Conservation (phyloP, 495 filamentous ascomycete genomes). For the Aspergillus affinis region DNA sequence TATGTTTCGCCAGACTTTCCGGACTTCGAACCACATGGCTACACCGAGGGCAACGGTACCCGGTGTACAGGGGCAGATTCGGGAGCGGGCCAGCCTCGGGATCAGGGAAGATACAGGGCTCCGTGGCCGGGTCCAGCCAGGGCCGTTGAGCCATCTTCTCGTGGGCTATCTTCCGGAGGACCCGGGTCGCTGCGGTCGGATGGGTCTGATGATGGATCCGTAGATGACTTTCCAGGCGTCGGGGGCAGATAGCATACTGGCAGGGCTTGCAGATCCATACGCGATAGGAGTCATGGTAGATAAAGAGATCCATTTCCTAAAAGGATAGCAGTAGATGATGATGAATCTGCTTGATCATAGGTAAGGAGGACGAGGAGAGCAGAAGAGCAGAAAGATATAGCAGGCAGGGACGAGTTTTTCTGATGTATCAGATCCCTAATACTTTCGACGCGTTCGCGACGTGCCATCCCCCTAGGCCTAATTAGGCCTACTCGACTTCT, state of each 20-base stretch:
- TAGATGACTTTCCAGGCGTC: slow-evolving; percentile 4
- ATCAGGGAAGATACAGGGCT: not conserved
- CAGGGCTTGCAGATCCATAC: slow-evolving; percentile 9
- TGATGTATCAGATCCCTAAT: no score
- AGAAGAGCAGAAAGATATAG: no score
- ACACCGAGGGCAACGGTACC: not conserved
- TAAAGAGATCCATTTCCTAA: slow-evolving; percentile 1
- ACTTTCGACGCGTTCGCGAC: no score
- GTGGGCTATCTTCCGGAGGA: not conserved
- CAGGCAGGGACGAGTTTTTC: no score
- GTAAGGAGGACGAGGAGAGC: no score
- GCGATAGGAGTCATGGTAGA: not conserved
- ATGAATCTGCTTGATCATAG: no score
- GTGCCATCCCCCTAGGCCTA: no score
- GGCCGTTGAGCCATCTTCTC: slow-evolving; percentile 2
- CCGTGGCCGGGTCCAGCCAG: slow-evolving; percentile 1
- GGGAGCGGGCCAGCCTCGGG: not conserved
- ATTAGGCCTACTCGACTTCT: no score
- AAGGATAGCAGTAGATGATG: no score
- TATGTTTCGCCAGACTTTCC: not conserved
- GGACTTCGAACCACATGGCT: not conserved
- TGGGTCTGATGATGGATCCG: not conserved
- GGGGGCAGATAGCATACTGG: slow-evolving; percentile 2
- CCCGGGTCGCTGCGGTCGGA: not conserved
- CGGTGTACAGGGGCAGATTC: not conserved